Conservation (phyloP, 306 rosid species). For the Gastrolobium bilobum region DNA sequence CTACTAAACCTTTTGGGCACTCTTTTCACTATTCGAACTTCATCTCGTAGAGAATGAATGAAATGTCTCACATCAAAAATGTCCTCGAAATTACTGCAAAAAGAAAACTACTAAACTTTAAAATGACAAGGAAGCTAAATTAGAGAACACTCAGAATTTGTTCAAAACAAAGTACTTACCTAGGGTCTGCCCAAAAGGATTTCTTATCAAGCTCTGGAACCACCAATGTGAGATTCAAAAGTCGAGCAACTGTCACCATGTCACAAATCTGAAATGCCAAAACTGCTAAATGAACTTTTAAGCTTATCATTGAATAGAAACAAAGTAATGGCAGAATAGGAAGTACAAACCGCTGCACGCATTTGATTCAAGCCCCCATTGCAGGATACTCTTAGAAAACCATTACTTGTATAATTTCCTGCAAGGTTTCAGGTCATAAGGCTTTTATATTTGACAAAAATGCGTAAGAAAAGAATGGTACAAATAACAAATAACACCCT, state of each 20-base stretch:
- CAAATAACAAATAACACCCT: slow-evolving; percentile 8
- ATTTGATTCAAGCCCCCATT: slow-evolving; percentile 96
- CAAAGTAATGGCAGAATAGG: slow-evolving; percentile 14
- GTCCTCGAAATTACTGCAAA: slow-evolving; percentile 82
- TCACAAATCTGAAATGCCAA: slow-evolving; percentile 81
- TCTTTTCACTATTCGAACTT: slow-evolving; percentile 84
- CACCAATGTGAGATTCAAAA: slow-evolving; percentile 87
- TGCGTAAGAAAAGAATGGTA: slow-evolving; percentile 37
- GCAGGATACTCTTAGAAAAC: slow-evolving; percentile 90
- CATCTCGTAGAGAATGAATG: slow-evolving; percentile 80
- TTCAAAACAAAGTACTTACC: slow-evolving; percentile 57
- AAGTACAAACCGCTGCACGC: slow-evolving; percentile 90
- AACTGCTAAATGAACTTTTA: slow-evolving; percentile 46
- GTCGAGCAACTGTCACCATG: slow-evolving; percentile 89
- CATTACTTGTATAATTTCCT: slow-evolving; percentile 94
- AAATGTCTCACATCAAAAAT: slow-evolving; percentile 87
- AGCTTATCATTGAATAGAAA: slow-evolving; percentile 20
- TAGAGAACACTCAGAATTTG: slow-evolving; percentile 29
- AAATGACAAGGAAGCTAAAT: slow-evolving; percentile 33
- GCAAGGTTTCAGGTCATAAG: slow-evolving; percentile 54
- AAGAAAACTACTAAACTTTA: slow-evolving; percentile 39
- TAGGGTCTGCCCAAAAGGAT: slow-evolving; percentile 94
- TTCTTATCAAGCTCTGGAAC: slow-evolving; percentile 92
- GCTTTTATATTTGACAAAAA: slow-evolving; percentile 20
- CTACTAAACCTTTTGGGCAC: slow-evolving; percentile 73